phyloP scores from a whole-genome alignment of 2,329 filamentous ascomycete species.

The Exophiala phaeomuriformis region DNA sequence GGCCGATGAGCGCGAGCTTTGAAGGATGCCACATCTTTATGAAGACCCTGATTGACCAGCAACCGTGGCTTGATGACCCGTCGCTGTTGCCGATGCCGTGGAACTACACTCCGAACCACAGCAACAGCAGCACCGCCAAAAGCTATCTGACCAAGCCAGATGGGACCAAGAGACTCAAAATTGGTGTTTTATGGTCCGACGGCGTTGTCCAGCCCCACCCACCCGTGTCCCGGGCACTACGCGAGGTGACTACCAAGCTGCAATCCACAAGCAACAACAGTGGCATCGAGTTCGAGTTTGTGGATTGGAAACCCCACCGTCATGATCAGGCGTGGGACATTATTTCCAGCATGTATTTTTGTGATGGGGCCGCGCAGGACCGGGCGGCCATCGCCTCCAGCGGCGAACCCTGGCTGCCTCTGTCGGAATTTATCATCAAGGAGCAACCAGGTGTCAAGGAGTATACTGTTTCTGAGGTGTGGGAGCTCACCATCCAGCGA shows the following conservation, averaged over 20 bases:
- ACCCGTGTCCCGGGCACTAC: constrained; percentile 49
- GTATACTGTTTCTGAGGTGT: constrained; percentile 36
- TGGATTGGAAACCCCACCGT: constrained; percentile 45
- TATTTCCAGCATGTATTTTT: constrained; percentile 46
- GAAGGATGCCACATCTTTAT: constrained; percentile 38
- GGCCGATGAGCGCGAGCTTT: constrained; percentile 47
- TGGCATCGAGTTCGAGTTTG: constrained; percentile 39
- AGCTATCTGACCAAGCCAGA: background rate
- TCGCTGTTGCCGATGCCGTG: constrained; percentile 49
- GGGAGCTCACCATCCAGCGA: constrained; percentile 27
- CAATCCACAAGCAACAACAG: background rate
- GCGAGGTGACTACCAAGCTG: background rate
- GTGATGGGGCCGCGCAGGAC: constrained; percentile 52
- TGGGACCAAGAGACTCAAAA: constrained; percentile 36
- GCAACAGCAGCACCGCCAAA: background rate
- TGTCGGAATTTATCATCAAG: constrained; percentile 53
- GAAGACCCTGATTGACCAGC: constrained; percentile 28
- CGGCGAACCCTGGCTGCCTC: constrained; percentile 52
- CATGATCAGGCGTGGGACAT: constrained; percentile 45
- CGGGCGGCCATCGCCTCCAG: constrained; percentile 44
- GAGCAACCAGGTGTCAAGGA: constrained; percentile 45
- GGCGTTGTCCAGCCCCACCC: constrained; percentile 53
- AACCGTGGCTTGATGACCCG: constrained; percentile 49
- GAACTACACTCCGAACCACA: constrained; percentile 30
- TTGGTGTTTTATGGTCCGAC: constrained; percentile 60